Conservation (phyloP, 768 basidiomycete species). For the Suillus spraguei region DNA sequence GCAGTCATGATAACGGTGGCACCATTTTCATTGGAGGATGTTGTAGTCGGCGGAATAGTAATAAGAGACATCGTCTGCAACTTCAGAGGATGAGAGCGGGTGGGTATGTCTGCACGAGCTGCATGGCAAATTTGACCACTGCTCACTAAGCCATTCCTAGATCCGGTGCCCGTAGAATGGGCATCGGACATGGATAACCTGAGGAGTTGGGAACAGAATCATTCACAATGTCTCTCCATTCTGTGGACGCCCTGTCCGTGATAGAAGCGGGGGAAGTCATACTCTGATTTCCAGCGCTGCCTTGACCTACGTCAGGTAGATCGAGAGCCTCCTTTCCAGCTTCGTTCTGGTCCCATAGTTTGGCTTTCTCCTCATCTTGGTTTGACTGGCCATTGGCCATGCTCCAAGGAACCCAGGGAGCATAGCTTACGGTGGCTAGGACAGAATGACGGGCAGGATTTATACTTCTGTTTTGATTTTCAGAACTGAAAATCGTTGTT, state of each 20-base stretch:
- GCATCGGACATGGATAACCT: slow-evolving; percentile 15
- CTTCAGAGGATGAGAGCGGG: slow-evolving; percentile 8
- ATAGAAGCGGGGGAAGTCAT: slow-evolving; percentile 3
- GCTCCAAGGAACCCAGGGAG: slow-evolving; percentile 42
- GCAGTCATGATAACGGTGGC: neutral
- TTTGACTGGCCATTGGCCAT: slow-evolving; percentile 28
- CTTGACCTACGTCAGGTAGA: slow-evolving; percentile 11
- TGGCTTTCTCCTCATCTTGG: slow-evolving; percentile 29
- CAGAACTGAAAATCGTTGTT: slow-evolving; percentile 18
- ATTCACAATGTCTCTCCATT: slow-evolving; percentile 11
- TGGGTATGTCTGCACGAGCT: slow-evolving; percentile 8
- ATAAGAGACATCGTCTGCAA: slow-evolving; percentile 1
- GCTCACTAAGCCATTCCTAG: slow-evolving; percentile 14
- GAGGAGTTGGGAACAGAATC: slow-evolving; percentile 13
- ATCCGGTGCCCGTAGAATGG: slow-evolving; percentile 12
- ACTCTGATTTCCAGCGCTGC: neutral
- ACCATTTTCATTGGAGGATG: neutral
- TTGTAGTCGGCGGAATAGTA: slow-evolving; percentile 5
- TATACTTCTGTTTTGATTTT: slow-evolving; percentile 12
- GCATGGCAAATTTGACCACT: slow-evolving; percentile 9
- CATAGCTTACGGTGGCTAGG: slow-evolving; percentile 26
- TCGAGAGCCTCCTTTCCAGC: slow-evolving; percentile 31
- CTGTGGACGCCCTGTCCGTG: slow-evolving; percentile 15
- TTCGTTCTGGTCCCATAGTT: slow-evolving; percentile 35
- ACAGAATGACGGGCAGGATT: slow-evolving; percentile 21